Evolutionary conservation across 2,329 filamentous ascomycete species (phyloP).

Genomic region (Zymoseptoria passerinii): DNA sequence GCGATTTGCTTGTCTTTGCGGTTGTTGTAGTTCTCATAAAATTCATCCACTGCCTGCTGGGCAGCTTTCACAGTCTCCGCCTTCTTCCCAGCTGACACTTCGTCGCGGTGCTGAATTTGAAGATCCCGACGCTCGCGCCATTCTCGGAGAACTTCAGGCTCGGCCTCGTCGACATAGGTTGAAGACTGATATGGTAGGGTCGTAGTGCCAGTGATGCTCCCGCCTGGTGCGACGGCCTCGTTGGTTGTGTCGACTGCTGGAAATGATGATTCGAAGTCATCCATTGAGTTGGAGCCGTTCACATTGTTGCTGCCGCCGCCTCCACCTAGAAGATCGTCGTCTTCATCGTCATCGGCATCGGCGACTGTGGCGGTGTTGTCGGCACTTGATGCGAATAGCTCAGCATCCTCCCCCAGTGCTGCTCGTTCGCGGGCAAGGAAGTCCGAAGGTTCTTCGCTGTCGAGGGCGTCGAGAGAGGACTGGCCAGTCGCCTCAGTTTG

Average conservation of each 20-base stretch:
- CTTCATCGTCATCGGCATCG: constrained; percentile 47
- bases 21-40: constrained; percentile 98
- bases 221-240: constrained; percentile 65
- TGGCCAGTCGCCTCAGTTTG: constrained; percentile 57
- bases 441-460: constrained; percentile 60
- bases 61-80: constrained; percentile 80
- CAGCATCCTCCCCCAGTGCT: constrained; percentile 81
- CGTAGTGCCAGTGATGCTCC: constrained; percentile 70
- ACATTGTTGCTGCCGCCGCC: constrained; percentile 34
- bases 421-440: constrained; percentile 91
- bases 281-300: constrained; percentile 35
- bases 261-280: constrained; percentile 79
- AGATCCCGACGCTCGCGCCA: constrained; percentile 89
- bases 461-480: constrained; percentile 40
- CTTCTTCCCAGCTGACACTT: constrained; percentile 75
- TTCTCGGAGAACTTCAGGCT: constrained; percentile 77
- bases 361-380: constrained; percentile 59
- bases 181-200: constrained; percentile 48
- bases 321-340: constrained; percentile 59
- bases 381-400: constrained; percentile 73
- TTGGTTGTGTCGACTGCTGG: constrained; percentile 70
- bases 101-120: constrained; percentile 71
- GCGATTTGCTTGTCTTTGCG: constrained; percentile 91
- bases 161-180: constrained; percentile 57
- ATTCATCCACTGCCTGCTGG: constrained; percentile 92